These are phyloP conservation scores for Capsicum baccatum DNA, from an alignment of 257 asterid species.

Conservation along the genomic window DNA sequence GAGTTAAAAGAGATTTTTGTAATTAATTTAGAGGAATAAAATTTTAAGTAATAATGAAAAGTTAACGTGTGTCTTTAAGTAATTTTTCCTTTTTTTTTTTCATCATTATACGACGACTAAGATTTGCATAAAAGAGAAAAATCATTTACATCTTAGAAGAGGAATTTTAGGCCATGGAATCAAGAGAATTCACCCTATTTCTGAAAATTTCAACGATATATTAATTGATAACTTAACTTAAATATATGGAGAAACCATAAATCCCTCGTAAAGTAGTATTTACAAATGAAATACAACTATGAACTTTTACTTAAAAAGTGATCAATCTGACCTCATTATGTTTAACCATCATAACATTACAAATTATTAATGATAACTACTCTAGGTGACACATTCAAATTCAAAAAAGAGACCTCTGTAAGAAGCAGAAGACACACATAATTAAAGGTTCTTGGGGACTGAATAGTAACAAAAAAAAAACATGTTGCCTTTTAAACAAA, in stretches of 20 bases:
- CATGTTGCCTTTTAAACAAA: not conserved
- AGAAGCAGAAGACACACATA: not conserved
- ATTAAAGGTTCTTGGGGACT: not conserved
- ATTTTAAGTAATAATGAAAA: too few relatives aligned
- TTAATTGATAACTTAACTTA: not conserved
- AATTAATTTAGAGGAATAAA: too few relatives aligned
- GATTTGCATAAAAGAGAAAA: too few relatives aligned
- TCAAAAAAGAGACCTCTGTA: not conserved
- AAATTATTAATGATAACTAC: slow-evolving; percentile 41
- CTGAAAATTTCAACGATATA: too few relatives aligned
- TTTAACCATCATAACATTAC: slow-evolving; percentile 34
- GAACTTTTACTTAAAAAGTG: not conserved
- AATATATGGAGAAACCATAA: not conserved
- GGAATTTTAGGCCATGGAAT: too few relatives aligned
- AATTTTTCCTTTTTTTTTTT: too few relatives aligned
- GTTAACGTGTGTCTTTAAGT: too few relatives aligned
- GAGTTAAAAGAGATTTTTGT: too few relatives aligned
- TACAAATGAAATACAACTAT: not conserved
- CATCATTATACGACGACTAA: too few relatives aligned
- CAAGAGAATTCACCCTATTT: too few relatives aligned
- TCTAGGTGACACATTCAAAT: slow-evolving; percentile 32
- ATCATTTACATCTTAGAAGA: too few relatives aligned
- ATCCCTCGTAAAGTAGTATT: not conserved
- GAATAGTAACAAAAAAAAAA: slow-evolving; percentile 23
- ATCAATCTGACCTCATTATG: not conserved